A percentile compares a stretch with the other conserved stretches of the same genome.
These are phyloP conservation scores for Torulaspora quercuum DNA, from an alignment of 805 yeast species.

Conservation along the genomic window DNA sequence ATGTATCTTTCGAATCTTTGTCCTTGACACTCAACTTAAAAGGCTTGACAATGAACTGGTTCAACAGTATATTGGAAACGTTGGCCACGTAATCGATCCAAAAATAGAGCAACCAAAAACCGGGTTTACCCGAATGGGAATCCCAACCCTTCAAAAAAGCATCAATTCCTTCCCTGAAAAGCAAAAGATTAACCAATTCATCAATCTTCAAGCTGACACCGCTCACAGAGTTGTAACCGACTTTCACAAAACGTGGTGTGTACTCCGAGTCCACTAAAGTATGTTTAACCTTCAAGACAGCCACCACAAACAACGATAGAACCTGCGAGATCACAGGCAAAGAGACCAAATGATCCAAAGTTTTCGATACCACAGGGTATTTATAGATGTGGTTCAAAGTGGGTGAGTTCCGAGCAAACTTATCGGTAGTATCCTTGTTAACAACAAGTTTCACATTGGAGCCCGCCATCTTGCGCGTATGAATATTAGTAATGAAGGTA, in stretches of 20 bases:
- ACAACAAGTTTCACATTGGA: constrained; percentile 22
- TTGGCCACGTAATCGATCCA: constrained; percentile 33
- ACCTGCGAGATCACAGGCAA: constrained; percentile 21
- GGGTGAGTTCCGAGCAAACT: constrained; percentile 29
- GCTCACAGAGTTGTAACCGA: constrained; percentile 15
- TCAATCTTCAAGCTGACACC: constrained; percentile 21
- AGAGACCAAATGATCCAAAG: constrained; percentile 19
- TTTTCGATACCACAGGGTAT: constrained; percentile 19
- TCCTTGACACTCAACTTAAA: constrained; percentile 21
- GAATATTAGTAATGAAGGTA: no score
- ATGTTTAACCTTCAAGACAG: constrained; percentile 14
- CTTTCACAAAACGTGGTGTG: constrained; percentile 22
- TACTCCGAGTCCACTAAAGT: constrained; percentile 21
- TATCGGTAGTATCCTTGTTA: constrained; percentile 25
- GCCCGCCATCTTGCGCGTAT: constrained; percentile 14
- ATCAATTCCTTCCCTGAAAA: constrained; percentile 35
- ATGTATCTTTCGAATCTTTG: constrained; percentile 5
- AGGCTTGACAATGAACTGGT: constrained; percentile 31
- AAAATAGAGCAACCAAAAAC: constrained; percentile 32
- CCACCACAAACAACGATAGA: constrained; percentile 16
- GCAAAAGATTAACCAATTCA: constrained; percentile 25
- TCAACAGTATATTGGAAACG: constrained; percentile 29
- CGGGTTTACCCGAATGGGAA: constrained; percentile 22
- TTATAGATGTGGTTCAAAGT: constrained; percentile 27
- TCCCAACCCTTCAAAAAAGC: constrained; percentile 21